A percentile compares a stretch with the other conserved stretches of the same genome.
Conservation (phyloP, 495 filamentous ascomycete genomes). For the Cudoniella acicularis region DNA sequence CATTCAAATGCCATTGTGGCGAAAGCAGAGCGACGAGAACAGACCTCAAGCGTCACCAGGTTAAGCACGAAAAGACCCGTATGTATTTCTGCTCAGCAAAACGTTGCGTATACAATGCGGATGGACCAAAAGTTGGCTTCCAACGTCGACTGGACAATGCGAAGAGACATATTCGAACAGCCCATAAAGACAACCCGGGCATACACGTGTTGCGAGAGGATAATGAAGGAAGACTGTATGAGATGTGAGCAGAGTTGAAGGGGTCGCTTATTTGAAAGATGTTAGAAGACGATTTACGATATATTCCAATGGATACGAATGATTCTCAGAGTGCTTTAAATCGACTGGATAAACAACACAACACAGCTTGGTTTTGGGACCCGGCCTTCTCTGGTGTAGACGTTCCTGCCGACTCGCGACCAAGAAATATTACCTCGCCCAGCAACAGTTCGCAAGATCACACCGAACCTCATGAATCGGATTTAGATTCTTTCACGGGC, state of each 20-base stretch:
- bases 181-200: neutral
- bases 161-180: slow-evolving; percentile 14
- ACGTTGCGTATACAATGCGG: neutral
- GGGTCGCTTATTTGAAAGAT: slow-evolving; percentile 9
- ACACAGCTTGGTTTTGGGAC: neutral
- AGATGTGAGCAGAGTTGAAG: slow-evolving; percentile 1
- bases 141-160: slow-evolving; percentile 14
- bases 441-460: neutral
- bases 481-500: neutral
- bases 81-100: slow-evolving; percentile 3
- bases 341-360: neutral
- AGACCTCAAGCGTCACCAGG: slow-evolving; percentile 11
- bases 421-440: neutral
- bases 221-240: slow-evolving; percentile 13
- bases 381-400: neutral
- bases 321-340: neutral
- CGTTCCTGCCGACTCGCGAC: neutral
- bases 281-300: slow-evolving; percentile 13
- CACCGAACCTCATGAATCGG: neutral
- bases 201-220: slow-evolving; percentile 12
- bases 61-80: slow-evolving; percentile 10
- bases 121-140: slow-evolving; percentile 8
- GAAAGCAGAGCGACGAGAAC: slow-evolving; percentile 5
- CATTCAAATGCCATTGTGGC: slow-evolving; percentile 10
- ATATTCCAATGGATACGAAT: slow-evolving; percentile 1